Conservation (phyloP, 2,329 filamentous ascomycete species). For the Allantophomopsis cytisporea region DNA sequence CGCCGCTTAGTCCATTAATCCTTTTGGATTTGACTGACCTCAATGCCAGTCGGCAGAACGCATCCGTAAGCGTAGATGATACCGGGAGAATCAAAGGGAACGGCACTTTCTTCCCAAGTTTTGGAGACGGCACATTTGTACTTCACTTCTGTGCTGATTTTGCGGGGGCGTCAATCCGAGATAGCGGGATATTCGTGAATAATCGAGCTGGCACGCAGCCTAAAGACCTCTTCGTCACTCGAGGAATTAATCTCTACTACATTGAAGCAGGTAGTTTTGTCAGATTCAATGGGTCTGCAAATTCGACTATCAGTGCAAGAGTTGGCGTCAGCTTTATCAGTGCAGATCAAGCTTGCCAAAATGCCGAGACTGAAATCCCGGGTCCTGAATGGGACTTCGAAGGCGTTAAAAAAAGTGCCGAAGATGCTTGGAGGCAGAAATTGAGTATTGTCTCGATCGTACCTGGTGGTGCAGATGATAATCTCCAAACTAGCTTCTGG, state of each 20-base stretch:
- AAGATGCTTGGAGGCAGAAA: slow-evolving; percentile 44
- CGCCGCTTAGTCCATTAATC: slow-evolving; percentile 33
- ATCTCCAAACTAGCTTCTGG: slow-evolving; percentile 46
- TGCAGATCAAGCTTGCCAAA: slow-evolving; percentile 46
- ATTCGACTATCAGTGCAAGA: slow-evolving; percentile 35
- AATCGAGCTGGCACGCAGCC: slow-evolving; percentile 28
- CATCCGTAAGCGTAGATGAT: slow-evolving; percentile 34
- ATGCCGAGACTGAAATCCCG: slow-evolving; percentile 47
- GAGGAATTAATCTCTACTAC: slow-evolving; percentile 24
- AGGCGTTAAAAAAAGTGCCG: slow-evolving; percentile 31
- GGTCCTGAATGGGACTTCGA: slow-evolving; percentile 46
- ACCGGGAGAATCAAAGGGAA: slow-evolving; percentile 46
- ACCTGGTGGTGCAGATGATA: slow-evolving; percentile 32
- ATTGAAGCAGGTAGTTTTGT: slow-evolving; percentile 47
- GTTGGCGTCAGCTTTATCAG: slow-evolving; percentile 58
- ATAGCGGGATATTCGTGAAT: slow-evolving; percentile 35
- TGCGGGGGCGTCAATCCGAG: slow-evolving; percentile 35
- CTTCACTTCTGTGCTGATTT: slow-evolving; percentile 55
- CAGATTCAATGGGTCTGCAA: slow-evolving; percentile 33
- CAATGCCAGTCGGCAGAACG: slow-evolving; percentile 38
- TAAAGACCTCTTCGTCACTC: slow-evolving; percentile 30
- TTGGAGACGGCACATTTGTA: slow-evolving; percentile 42
- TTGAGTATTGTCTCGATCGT: slow-evolving; percentile 40
- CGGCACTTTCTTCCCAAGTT: slow-evolving; percentile 46
- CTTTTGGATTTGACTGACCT: slow-evolving; percentile 51